phyloP scores from a whole-genome alignment of 2,329 filamentous ascomycete genomes.

The Leptographium galeiforme region DNA sequence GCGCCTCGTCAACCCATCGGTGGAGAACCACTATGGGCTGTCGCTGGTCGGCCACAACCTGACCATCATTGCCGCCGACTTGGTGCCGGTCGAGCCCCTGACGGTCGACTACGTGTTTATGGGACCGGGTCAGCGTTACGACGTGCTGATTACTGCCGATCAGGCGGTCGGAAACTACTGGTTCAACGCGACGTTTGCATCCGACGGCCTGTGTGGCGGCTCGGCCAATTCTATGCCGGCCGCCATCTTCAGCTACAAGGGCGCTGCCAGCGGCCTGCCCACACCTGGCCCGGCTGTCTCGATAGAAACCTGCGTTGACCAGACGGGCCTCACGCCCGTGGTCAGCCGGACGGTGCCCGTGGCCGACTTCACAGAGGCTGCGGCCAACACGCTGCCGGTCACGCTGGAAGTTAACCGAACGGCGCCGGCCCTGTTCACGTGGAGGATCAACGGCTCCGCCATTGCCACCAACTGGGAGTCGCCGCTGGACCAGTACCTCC shows the following conservation, averaged over 20 bases:
- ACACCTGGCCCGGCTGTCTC: constrained; percentile 9
- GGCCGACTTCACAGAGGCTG: not conserved
- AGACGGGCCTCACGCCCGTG: constrained; percentile 2
- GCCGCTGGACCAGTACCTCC: constrained; percentile 20
- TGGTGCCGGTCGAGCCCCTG: constrained; percentile 34
- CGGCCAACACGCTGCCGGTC: constrained; percentile 2
- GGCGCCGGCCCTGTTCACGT: not conserved
- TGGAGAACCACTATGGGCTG: constrained; percentile 33
- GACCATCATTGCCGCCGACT: constrained; percentile 36
- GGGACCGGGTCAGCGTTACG: constrained; percentile 28
- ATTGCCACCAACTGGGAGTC: constrained; percentile 22
- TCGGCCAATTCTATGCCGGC: constrained; percentile 14
- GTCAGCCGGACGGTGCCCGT: constrained; percentile 1
- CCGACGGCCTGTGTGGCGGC: constrained; percentile 12
- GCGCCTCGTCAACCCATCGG: constrained; percentile 36
- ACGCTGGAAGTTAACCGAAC: not conserved
- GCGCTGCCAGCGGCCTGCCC: constrained; percentile 12
- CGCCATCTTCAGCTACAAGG: constrained; percentile 17
- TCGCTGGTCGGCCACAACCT: constrained; percentile 35
- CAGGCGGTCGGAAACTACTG: constrained; percentile 24
- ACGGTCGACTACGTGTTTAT: constrained; percentile 33
- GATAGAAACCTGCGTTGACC: constrained; percentile 2
- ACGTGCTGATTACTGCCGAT: constrained; percentile 30
- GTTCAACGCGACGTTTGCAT: constrained; percentile 24
- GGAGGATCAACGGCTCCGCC: constrained; percentile 14